These are phyloP conservation scores for Kwoniella newhampshirensis DNA, from an alignment of 768 basidiomycete genomes.

Conservation along the genomic window DNA sequence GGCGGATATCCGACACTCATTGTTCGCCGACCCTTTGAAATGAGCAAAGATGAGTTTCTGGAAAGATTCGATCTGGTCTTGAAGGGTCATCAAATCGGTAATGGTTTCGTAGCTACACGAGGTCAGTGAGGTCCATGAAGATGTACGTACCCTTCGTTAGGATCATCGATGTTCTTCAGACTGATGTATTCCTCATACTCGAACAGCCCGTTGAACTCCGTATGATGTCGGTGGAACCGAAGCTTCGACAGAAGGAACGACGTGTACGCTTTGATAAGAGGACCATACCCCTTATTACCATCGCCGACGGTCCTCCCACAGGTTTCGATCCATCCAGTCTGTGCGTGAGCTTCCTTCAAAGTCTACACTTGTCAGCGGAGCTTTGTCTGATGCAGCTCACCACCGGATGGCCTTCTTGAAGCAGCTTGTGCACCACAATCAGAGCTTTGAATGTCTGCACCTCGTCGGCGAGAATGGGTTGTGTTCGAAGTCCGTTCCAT, in stretches of 20 bases:
- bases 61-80: slow-evolving; percentile 98
- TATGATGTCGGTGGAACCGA: slow-evolving; percentile 88
- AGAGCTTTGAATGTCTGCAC: slow-evolving; percentile 97
- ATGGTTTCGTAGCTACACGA: slow-evolving; percentile 87
- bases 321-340: slow-evolving; percentile 97
- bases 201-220: slow-evolving; percentile 97
- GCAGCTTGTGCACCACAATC: slow-evolving; percentile 94
- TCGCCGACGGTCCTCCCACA: slow-evolving; percentile 88
- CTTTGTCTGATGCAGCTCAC: slow-evolving; percentile 57
- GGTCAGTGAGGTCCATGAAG: slow-evolving; percentile 13
- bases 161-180: slow-evolving; percentile 95
- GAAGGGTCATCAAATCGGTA: slow-evolving; percentile 91
- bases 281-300: slow-evolving; percentile 79
- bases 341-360: slow-evolving; percentile 92
- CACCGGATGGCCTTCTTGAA: slow-evolving; percentile 95
- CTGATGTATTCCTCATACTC: slow-evolving; percentile 99
- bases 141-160: slow-evolving; percentile 86
- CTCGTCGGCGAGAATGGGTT: slow-evolving; percentile 95
- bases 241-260: slow-evolving; percentile 94
- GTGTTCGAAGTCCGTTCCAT: slow-evolving; percentile 94
- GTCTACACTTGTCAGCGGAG: slow-evolving; percentile 59
- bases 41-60: slow-evolving; percentile 96
- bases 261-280: slow-evolving; percentile 92
- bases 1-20: slow-evolving; percentile 94
- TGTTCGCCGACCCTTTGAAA: slow-evolving; percentile 85